A percentile compares a stretch with the other conserved stretches of the same genome.
Evolutionary conservation across 208 protist genomes (phyloP).

Genomic region (Leishmania braziliensis): DNA sequence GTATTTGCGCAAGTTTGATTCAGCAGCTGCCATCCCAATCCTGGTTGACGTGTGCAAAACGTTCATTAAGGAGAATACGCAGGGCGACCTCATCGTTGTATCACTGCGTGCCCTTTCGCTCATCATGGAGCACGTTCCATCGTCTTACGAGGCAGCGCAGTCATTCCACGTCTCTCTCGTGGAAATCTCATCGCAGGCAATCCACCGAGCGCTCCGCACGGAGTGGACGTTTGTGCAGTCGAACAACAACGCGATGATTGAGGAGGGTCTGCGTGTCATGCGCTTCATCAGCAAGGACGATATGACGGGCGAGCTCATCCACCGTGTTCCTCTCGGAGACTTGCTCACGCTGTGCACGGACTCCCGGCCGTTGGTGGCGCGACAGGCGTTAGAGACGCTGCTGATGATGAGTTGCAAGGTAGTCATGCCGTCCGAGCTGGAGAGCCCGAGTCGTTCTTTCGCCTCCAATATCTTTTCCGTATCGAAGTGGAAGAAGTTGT

Average conservation of each 20-base stretch:
- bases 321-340: constrained; percentile 63
- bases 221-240: constrained; percentile 60
- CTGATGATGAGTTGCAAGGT: constrained; percentile 76
- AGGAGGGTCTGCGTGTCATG: constrained; percentile 83
- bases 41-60: constrained; percentile 56
- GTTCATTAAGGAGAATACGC: constrained; percentile 23
- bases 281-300: constrained; percentile 84
- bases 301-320: constrained; percentile 52
- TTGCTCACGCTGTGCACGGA: constrained; percentile 67
- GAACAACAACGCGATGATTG: constrained; percentile 57
- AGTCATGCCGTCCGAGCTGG: constrained; percentile 68
- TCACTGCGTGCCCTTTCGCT: constrained; percentile 74
- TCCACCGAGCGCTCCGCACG: constrained; percentile 55
- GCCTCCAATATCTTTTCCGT: constrained; percentile 39
- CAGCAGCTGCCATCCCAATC: constrained; percentile 43
- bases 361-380: constrained; percentile 59
- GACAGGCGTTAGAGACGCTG: constrained; percentile 76
- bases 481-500: constrained; percentile 51
- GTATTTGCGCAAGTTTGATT: constrained; percentile 85
- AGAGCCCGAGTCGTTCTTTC: constrained; percentile 33
- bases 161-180: constrained; percentile 56
- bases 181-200: constrained; percentile 42
- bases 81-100: constrained; percentile 71
- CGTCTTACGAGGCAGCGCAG: constrained; percentile 56
- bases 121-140: constrained; percentile 85